Percentiles rank a stretch among this genome's conserved stretches.
These are phyloP conservation scores for Bacterosira constricta DNA, from an alignment of 108 stramenopile genomes.

Conservation along the genomic window DNA sequence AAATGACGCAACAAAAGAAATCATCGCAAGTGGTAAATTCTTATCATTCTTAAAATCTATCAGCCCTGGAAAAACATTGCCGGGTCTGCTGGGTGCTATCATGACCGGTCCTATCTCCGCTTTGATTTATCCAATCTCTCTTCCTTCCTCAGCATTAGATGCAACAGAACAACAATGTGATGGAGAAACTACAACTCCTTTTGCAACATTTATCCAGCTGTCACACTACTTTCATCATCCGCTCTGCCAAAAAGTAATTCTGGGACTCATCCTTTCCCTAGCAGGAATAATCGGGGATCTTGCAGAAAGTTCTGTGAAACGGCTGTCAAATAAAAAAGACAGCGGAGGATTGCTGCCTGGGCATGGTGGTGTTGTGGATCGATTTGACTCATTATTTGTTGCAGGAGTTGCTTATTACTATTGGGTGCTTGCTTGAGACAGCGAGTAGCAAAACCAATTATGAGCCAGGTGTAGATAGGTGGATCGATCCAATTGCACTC, in stretches of 20 bases:
- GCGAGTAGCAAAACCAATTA: neutral
- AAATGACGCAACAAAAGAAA: neutral
- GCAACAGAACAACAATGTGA: neutral
- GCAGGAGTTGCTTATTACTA: slow-evolving; percentile 69
- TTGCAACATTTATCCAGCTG: slow-evolving; percentile 8
- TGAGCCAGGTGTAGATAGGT: too few relatives aligned
- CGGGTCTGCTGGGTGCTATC: slow-evolving; percentile 33
- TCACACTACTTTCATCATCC: too few relatives aligned
- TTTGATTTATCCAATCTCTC: slow-evolving; percentile 32
- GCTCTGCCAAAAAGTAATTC: slow-evolving; percentile 17
- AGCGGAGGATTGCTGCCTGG: slow-evolving; percentile 76
- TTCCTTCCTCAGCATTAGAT: neutral
- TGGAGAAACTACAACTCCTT: neutral
- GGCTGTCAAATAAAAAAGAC: slow-evolving; percentile 68
- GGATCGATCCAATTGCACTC: too few relatives aligned
- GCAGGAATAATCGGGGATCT: slow-evolving; percentile 81
- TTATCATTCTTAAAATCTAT: slow-evolving; percentile 36
- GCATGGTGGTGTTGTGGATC: slow-evolving; percentile 86
- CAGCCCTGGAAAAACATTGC: slow-evolving; percentile 42
- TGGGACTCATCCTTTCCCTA: slow-evolving; percentile 62
- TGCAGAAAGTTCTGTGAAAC: slow-evolving; percentile 78
- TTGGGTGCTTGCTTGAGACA: slow-evolving; percentile 15
- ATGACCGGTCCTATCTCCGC: slow-evolving; percentile 42
- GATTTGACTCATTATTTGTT: slow-evolving; percentile 80
- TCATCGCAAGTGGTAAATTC: neutral